Evolutionary conservation across 805 yeast species (phyloP).

Genomic region (Ogataea zsoltii): DNA sequence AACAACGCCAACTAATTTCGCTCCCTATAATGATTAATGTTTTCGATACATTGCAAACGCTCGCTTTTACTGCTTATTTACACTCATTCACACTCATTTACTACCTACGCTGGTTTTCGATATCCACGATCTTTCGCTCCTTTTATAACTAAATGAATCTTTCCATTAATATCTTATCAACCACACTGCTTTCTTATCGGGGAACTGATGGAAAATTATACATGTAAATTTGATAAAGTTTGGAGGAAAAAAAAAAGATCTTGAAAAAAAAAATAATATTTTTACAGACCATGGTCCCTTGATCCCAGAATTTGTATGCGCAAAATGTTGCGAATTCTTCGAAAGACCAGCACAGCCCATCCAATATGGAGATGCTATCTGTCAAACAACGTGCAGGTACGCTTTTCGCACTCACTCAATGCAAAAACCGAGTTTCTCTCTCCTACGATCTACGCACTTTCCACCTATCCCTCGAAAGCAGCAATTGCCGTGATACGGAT

Average conservation of each 20-base stretch:
- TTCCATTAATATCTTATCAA: neutral
- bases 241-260: neutral
- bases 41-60: conserved; percentile 1
- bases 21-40: conserved; percentile 10
- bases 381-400: no score
- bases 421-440: conserved; percentile 2
- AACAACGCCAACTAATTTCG: conserved; percentile 8
- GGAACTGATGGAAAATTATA: no score
- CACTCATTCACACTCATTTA: conserved; percentile 1
- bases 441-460: conserved; percentile 87
- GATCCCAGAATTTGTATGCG: no score
- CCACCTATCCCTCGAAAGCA: conserved; percentile 78
- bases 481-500: conserved; percentile 87
- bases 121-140: neutral
- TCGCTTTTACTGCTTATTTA: neutral
- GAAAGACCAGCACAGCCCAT: neutral
- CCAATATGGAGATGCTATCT: neutral
- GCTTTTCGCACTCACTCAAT: no score
- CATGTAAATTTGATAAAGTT: no score
- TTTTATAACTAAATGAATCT: conserved; percentile 1
- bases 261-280: neutral
- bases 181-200: no score
- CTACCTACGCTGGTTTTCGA: neutral
- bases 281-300: no score
- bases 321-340: no score